Percentiles rank a stretch among this genome's conserved stretches.
Conservation (phyloP, 495 filamentous ascomycete genomes). For the Penicillium cinerascens region DNA sequence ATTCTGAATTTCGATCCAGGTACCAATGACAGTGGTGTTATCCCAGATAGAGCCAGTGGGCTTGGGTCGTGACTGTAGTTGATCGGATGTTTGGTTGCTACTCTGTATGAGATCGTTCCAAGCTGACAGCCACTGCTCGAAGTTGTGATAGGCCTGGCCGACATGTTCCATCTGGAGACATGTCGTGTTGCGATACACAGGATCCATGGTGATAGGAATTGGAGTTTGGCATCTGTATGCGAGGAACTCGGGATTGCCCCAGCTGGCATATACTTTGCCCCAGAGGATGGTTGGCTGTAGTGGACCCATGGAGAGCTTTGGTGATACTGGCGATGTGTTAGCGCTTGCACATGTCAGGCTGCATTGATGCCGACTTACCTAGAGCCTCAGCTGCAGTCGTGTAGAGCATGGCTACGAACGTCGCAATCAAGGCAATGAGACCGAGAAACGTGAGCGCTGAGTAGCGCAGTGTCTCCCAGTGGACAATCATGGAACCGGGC, state of each 20-base stretch:
- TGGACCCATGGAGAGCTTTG: conserved; percentile 55
- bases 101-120: conserved; percentile 45
- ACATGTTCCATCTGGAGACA: conserved; percentile 65
- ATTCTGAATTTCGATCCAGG: conserved; percentile 56
- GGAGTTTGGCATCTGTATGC: conserved; percentile 55
- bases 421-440: conserved; percentile 51
- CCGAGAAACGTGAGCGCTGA: conserved; percentile 60
- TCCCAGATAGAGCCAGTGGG: conserved; percentile 58
- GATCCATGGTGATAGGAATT: conserved; percentile 39
- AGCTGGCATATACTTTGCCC: conserved; percentile 55
- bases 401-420: conserved; percentile 64
- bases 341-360: background rate
- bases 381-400: conserved; percentile 70
- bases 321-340: conserved; percentile 46
- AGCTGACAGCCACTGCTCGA: conserved; percentile 38
- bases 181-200: conserved; percentile 34
- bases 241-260: conserved; percentile 56
- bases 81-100: conserved; percentile 33
- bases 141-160: conserved; percentile 57
- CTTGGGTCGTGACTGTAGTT: conserved; percentile 42
- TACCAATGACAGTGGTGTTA: conserved; percentile 59
- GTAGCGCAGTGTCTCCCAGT: conserved; percentile 58
- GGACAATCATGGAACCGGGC: conserved; percentile 63
- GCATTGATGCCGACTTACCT: conserved; percentile 26
- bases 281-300: conserved; percentile 41